Evolutionary conservation across 495 filamentous ascomycete genomes (phyloP).

Genomic region (Penicillium maclennaniae): DNA sequence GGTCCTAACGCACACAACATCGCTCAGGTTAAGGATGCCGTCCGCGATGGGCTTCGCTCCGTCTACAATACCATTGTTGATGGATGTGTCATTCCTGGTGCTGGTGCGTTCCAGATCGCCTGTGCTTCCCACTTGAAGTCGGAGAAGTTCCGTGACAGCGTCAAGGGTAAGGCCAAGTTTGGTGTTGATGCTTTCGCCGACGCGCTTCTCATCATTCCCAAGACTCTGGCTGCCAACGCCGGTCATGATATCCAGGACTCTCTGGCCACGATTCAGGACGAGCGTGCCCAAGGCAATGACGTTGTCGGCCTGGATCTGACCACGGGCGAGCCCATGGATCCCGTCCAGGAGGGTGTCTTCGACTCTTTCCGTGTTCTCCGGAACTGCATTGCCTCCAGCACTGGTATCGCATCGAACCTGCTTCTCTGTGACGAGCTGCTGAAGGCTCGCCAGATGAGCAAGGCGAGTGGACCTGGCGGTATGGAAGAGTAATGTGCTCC

Average conservation of each 20-base stretch:
- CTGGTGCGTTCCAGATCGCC: constrained; percentile 93
- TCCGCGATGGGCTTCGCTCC: constrained; percentile 90
- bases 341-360: constrained; percentile 86
- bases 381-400: constrained; percentile 89
- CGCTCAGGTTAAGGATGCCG: constrained; percentile 90
- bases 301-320: constrained; percentile 79
- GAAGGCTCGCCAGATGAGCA: constrained; percentile 93
- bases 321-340: constrained; percentile 92
- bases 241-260: constrained; percentile 93
- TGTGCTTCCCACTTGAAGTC: constrained; percentile 85
- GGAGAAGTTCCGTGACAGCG: constrained; percentile 74
- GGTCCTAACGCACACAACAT: constrained; percentile 96
- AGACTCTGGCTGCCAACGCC: constrained; percentile 93
- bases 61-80: constrained; percentile 99
- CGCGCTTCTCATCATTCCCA: constrained; percentile 89
- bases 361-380: constrained; percentile 94
- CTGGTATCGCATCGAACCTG: constrained; percentile 92
- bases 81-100: constrained; percentile 88
- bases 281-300: constrained; percentile 71
- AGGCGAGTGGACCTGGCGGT: constrained; percentile 38
- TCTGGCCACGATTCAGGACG: constrained; percentile 84
- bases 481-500: constrained; percentile 43
- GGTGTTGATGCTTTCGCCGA: constrained; percentile 94
- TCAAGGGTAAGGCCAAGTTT: constrained; percentile 96
- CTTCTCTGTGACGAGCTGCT: constrained; percentile 95